Evolutionary conservation across 768 basidiomycete species (phyloP).

Genomic region (Stropharia rugosoannulata): DNA sequence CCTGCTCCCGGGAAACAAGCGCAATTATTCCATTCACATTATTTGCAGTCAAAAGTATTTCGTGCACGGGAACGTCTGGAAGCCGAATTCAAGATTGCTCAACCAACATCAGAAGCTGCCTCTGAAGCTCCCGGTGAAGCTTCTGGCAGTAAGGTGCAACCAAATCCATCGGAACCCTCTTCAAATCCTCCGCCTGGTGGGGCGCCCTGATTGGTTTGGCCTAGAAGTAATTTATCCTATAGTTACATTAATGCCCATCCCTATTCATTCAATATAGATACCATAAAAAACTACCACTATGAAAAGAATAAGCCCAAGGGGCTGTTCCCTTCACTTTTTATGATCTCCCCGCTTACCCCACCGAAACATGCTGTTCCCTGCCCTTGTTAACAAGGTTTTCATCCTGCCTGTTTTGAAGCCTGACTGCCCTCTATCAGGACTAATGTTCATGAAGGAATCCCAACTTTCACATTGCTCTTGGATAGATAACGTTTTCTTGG

Average conservation of each 20-base stretch:
- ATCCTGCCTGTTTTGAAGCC: slow-evolving; percentile 15
- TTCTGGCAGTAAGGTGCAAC: slow-evolving; percentile 9
- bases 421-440: slow-evolving; percentile 22
- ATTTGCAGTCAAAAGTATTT: slow-evolving; percentile 96
- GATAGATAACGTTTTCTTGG: background rate
- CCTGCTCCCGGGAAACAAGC: slow-evolving; percentile 42
- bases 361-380: slow-evolving; percentile 21
- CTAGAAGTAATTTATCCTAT: slow-evolving; percentile 9
- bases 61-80: slow-evolving; percentile 94
- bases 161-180: slow-evolving; percentile 17
- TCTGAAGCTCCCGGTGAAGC: background rate
- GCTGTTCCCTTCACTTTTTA: background rate
- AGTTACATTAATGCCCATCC: slow-evolving; percentile 16
- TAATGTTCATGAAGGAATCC: slow-evolving; percentile 39
- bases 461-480: slow-evolving; percentile 14
- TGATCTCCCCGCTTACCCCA: slow-evolving; percentile 20
- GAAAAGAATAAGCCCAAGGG: background rate
- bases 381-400: slow-evolving; percentile 21
- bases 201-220: slow-evolving; percentile 10
- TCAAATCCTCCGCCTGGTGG: slow-evolving; percentile 11
- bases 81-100: slow-evolving; percentile 59
- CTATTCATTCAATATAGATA: slow-evolving; percentile 10
- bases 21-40: slow-evolving; percentile 70
- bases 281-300: background rate
- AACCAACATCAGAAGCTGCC: slow-evolving; percentile 18